phyloP scores from a whole-genome alignment of 352 stramenopile species.

The Pelagophyceae sp. region DNA sequence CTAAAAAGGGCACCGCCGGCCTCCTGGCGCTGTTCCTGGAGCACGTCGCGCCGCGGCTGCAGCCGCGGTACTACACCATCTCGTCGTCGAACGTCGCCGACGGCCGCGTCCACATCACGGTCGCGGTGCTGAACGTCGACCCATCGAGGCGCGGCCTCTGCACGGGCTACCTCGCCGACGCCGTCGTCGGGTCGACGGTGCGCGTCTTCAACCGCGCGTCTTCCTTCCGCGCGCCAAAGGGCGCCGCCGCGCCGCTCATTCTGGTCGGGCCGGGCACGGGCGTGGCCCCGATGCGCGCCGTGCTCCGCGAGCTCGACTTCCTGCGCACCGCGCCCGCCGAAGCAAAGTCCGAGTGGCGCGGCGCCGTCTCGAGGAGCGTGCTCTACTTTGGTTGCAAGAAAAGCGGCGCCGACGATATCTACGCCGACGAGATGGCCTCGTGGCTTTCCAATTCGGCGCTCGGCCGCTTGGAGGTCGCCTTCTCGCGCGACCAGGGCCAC shows the following conservation, averaged over 20 bases:
- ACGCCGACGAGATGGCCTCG: conserved; percentile 80
- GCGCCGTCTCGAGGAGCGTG: conserved; percentile 65
- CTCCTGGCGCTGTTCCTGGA: conserved; percentile 65
- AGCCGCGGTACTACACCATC: conserved; percentile 95
- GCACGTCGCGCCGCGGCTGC: conserved; percentile 76
- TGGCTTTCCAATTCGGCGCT: conserved; percentile 74
- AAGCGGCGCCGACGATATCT: conserved; percentile 86
- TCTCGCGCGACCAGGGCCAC: conserved; percentile 77
- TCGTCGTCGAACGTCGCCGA: conserved; percentile 82
- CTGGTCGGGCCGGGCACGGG: conserved; percentile 90
- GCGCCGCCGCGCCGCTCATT: conserved; percentile 78
- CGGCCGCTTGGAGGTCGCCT: conserved; percentile 78
- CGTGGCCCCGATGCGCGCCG: conserved; percentile 90
- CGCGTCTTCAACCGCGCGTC: conserved; percentile 86
- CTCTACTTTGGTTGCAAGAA: conserved; percentile 94
- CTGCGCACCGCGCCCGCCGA: background rate
- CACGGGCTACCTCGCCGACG: conserved; percentile 72
- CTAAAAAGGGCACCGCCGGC: background rate
- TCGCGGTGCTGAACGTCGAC: conserved; percentile 75
- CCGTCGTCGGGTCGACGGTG: conserved; percentile 47
- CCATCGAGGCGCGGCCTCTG: conserved; percentile 66
- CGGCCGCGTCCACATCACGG: conserved; percentile 81
- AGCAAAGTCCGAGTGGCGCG: conserved; percentile 20
- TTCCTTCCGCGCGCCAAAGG: conserved; percentile 80
- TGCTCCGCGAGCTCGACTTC: conserved; percentile 76